Evolutionary conservation across 179 eudicot species (phyloP), one percentile per base, ranked within the genome.

Genomic region (Spinacia oleracea): DNA sequence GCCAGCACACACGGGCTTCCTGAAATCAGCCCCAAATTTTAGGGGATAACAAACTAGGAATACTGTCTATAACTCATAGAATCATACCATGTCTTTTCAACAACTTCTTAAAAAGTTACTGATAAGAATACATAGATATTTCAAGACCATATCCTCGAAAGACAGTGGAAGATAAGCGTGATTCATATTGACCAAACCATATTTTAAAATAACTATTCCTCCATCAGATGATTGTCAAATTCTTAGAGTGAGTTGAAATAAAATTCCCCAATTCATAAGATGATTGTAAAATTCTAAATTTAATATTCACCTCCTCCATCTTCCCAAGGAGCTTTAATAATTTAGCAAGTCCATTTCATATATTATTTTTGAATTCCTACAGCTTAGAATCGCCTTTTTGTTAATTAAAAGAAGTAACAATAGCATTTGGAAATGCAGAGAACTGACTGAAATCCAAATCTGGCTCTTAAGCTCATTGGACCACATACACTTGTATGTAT

Each of bases 1-100:
- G 96, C 91, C 87, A 96, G 83, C 70, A 91, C 93, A 85, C 99
- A 96, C 9, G 98, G 98, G 81, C 83, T 86, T 73, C 99, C 99
- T 96, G 91, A 70, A 87, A 85, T 73, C 43, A 62, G 50, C 25
- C 45, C 45, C 64, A 68, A 27, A 67, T 9, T 65, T 46, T 62
- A 70, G 6, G 15, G 23, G 16, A 12, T 7, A 1, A 31, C 7
- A 32, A 15, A 29, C 10, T 29, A 32, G 21, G 25, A 18, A 32
- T 15, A 20, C n/a, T 6, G 31, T 25, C 42, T 42, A 5, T 4
- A 31, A 10, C 69, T 16, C 9, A 64, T 34, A 32, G 10, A 27
- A n/a, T 53, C 58, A 16, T 6, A 53, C 58, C 58, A 18, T 53
- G 58, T 53, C 21, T 16, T 48, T 53, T 53, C 48, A 45, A 45